Evolutionary conservation across 805 yeast species (phyloP).

Genomic region (Yueomyces sp.): DNA sequence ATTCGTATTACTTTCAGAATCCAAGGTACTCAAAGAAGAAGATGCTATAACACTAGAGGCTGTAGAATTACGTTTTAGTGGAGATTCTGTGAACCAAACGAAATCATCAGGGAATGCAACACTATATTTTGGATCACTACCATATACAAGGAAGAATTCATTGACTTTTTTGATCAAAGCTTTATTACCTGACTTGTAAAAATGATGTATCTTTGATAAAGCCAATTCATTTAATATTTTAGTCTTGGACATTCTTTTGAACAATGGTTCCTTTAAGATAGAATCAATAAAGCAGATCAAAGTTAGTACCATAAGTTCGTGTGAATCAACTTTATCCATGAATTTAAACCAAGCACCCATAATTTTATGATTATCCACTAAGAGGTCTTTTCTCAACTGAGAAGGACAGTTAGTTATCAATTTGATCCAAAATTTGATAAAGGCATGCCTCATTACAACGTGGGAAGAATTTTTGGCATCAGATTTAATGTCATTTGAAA

Average conservation of each 20-base stretch:
- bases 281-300: conserved; percentile 35
- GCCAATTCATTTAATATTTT: conserved; percentile 69
- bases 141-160: conserved; percentile 34
- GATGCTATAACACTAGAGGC: background rate
- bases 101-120: conserved; percentile 33
- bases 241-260: conserved; percentile 57
- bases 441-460: conserved; percentile 35
- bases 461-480: conserved; percentile 24
- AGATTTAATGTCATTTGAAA: conserved; percentile 23
- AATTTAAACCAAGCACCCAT: conserved; percentile 57
- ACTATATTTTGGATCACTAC: conserved; percentile 39
- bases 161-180: conserved; percentile 28
- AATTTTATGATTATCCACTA: conserved; percentile 42
- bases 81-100: conserved; percentile 32
- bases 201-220: conserved; percentile 39
- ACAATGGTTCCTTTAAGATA: conserved; percentile 45
- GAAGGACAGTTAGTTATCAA: conserved; percentile 38
- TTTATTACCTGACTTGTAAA: conserved; percentile 31
- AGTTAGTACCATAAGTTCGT: conserved; percentile 27
- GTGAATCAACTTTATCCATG: conserved; percentile 40
- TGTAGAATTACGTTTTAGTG: conserved; percentile 1
- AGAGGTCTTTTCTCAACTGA: conserved; percentile 48
- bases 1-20: background rate
- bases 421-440: conserved; percentile 48
- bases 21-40: background rate